Base-by-base conservation (phyloP, 192 early-diverging fungal species). In the Powellomyces hirtus region DNA sequence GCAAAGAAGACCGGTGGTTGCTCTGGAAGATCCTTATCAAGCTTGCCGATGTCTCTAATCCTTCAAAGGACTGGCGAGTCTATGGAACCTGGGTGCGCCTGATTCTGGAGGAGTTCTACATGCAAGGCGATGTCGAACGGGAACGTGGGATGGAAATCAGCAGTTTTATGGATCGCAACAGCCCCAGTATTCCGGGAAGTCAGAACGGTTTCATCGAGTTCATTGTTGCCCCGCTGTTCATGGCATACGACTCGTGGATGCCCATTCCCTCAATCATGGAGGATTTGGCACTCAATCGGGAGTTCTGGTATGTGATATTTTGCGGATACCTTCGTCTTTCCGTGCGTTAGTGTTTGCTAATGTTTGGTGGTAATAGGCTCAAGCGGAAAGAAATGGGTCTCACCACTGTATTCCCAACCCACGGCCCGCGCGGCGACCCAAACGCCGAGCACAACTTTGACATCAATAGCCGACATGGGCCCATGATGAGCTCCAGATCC, bases 1-100 rank as follows among this genome's bases (percentile, higher is more conserved):
- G 14, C 42, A 52, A 73, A 16, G 77, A 83, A 51, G 81, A 85
- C 72, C 58, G 76, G 33, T 62, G 63, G 50, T 62, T 85, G 14
- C 66, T 85, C 29, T 74, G 66, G 65, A 76, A 80, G 36, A 82
- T 86, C 52, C 59, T 80, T 13, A 82, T 86, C 55, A 86, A 86
- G 65, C 83, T 79, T 60, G 70, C 84, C 7, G 84, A 86, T 59
- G 78, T 86, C 16, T 77, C 74, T 38, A 86, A 86, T 57, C 82
- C 80, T 7, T 73, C 82, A 18, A 84, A 84, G 61, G 63, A 64
- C 24, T 67, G 68, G 66, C 1, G 58, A 2, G 64, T 86, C 20
- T 79, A 76, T 59, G 64, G 71, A 26, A 50, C 44, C 13, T 86
- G 84, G 84, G 31, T 30, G 34, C 66, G 68, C 10, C 57, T 69